Evolutionary conservation across 495 filamentous ascomycete genomes (phyloP).

Genomic region (Penicillium egyptiacum): DNA sequence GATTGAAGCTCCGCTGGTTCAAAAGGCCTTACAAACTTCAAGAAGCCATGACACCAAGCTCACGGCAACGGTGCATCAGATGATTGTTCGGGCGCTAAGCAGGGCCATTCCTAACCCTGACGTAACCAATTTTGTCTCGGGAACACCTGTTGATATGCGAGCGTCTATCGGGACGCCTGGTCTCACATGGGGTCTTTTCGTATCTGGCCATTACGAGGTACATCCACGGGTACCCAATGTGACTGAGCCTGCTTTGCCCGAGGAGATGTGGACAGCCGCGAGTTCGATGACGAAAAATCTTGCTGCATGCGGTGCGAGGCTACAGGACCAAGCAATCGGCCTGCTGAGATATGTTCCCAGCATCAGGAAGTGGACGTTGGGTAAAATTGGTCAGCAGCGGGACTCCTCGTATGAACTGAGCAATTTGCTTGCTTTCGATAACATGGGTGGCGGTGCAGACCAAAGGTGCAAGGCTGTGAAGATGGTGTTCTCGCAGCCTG

Average conservation of each 20-base stretch:
- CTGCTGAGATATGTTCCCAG: slow-evolving; percentile 26
- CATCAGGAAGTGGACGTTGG: slow-evolving; percentile 23
- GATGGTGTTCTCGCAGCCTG: slow-evolving; percentile 33
- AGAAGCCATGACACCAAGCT: slow-evolving; percentile 24
- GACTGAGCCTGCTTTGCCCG: slow-evolving; percentile 8
- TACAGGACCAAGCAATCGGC: slow-evolving; percentile 30
- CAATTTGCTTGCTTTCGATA: slow-evolving; percentile 30
- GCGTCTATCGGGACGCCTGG: slow-evolving; percentile 18
- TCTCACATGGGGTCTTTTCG: slow-evolving; percentile 24
- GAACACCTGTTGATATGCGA: slow-evolving; percentile 28
- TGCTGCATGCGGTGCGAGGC: slow-evolving; percentile 16
- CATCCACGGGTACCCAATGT: slow-evolving; percentile 12
- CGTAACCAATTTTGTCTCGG: slow-evolving; percentile 25
- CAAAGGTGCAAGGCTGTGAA: slow-evolving; percentile 23
- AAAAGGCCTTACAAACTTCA: slow-evolving; percentile 15
- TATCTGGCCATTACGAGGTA: slow-evolving; percentile 16
- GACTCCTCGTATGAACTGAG: slow-evolving; percentile 32
- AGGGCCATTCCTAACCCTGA: slow-evolving; percentile 16
- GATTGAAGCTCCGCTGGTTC: slow-evolving; percentile 20
- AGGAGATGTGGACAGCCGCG: slow-evolving; percentile 24
- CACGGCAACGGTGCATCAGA: slow-evolving; percentile 23
- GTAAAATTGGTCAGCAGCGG: slow-evolving; percentile 23
- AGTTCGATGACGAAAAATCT: slow-evolving; percentile 22
- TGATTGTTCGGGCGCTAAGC: slow-evolving; percentile 24
- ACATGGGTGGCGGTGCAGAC: slow-evolving; percentile 2